Evolutionary conservation across 2,329 filamentous ascomycete species (phyloP), one percentile per base, ranked within the genome.

Genomic region (Alternaria conjuncta): DNA sequence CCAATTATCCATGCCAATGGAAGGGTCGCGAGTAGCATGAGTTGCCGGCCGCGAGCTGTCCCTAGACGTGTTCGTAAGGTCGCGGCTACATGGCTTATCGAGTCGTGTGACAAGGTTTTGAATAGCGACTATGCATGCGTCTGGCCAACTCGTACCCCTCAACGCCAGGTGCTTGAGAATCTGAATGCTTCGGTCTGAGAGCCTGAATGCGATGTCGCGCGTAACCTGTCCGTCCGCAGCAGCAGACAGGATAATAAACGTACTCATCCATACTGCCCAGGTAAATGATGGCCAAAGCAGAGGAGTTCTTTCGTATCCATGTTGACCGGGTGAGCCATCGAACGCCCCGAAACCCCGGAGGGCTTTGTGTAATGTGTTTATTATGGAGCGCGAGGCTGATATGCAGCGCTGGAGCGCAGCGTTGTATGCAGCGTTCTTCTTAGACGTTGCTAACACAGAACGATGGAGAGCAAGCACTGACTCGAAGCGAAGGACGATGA

Each of bases 271-370:
- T 3, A 74, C 54, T 2, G 71, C 71, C 71, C 71, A 73, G 6
- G 71, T 74, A 41, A 74, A 74, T 3, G 71, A 74, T 6, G 71
- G 71, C 71, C 71, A 74, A 12, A 74, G 47, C 18, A 74, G 56
- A 20, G 70, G 66, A 4, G 64, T 71, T 21, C 56, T 66, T 44
- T 73, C 67, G 28, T 73, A 73, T 9, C 71, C 71, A 51, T 60
- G 18, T 36, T 66, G 62, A 9, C 70, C 71, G 28, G 69, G 70
- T 3, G 71, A 73, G 4, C 71, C 69, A 30, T 72, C 69, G 53
- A 71, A 72, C 20, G 67, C 69, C 5, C 70, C 70, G 49, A 72
- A 71, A 5, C 71, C 70, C 18, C 67, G 63, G 5, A 73, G 51
- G 3, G 69, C 67, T 23, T 72, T 74, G 36, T 71, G 66, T 13